A percentile compares a stretch with the other conserved stretches of the same genome.
Evolutionary conservation across 805 yeast species (phyloP).

Genomic region (Spathaspora boniae): DNA sequence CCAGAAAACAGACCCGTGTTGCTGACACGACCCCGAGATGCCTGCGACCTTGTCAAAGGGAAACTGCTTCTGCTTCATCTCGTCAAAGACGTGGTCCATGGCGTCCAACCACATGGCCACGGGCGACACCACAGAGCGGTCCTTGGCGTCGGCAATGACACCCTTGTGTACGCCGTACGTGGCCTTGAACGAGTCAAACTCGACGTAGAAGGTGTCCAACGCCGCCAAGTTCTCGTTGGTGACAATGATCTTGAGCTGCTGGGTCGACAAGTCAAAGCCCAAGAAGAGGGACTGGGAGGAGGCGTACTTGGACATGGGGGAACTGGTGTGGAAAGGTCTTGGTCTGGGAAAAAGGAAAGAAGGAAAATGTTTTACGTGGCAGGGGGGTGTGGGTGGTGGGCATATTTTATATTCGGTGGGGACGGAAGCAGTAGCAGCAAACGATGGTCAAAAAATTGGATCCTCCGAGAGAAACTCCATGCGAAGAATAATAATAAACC

Average conservation of each 20-base stretch:
- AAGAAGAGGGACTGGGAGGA: constrained; percentile 32
- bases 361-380: too few species aligned
- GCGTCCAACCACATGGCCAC: constrained; percentile 92
- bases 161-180: constrained; percentile 70
- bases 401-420: not conserved
- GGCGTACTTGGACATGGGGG: constrained; percentile 8
- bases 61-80: constrained; percentile 48
- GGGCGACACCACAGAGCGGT: constrained; percentile 70
- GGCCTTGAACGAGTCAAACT: constrained; percentile 60
- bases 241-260: constrained; percentile 76
- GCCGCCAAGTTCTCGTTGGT: constrained; percentile 53
- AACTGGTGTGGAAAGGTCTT: too few species aligned
- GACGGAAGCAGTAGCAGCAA: not conserved
- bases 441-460: not conserved
- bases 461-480: too few species aligned
- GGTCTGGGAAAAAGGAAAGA: not conserved
- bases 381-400: too few species aligned
- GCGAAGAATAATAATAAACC: too few species aligned
- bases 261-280: constrained; percentile 89
- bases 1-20: constrained; percentile 90
- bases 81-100: constrained; percentile 56
- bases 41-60: constrained; percentile 61
- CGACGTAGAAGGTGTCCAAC: constrained; percentile 57
- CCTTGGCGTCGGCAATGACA: constrained; percentile 51
- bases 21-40: constrained; percentile 85